Conservation (phyloP, 2,329 filamentous ascomycete genomes). For the Ambrosiella cleistominuta region DNA sequence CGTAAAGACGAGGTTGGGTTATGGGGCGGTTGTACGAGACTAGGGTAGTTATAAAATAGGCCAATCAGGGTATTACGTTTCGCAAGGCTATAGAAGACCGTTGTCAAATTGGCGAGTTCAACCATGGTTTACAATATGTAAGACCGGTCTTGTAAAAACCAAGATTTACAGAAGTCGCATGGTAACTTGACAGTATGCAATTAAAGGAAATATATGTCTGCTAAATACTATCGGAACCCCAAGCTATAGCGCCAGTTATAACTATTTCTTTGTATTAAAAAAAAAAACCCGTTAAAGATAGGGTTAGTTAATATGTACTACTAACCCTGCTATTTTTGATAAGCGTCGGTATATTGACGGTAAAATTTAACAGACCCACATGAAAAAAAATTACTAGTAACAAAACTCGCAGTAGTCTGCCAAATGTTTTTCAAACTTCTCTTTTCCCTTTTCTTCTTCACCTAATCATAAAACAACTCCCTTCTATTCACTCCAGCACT, state of each 20-base stretch:
- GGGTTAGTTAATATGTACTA: not conserved
- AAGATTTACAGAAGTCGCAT: too few species aligned
- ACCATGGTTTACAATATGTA: too few species aligned
- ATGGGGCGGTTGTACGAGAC: not conserved
- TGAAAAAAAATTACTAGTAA: slow-evolving; percentile 4
- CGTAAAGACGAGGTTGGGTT: not conserved
- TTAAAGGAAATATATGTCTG: not conserved
- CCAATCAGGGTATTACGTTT: too few species aligned
- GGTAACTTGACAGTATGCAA: too few species aligned
- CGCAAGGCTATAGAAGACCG: too few species aligned
- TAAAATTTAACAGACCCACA: not conserved
- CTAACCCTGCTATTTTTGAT: not conserved
- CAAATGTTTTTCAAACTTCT: slow-evolving; percentile 7
- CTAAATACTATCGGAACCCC: not conserved
- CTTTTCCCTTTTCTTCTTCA: slow-evolving; percentile 18
- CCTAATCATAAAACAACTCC: slow-evolving; percentile 21
- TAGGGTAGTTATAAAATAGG: not conserved
- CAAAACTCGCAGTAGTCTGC: not conserved
- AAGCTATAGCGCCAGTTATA: not conserved
- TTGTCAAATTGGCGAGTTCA: too few species aligned
- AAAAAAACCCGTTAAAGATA: too few species aligned
- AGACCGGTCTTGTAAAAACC: too few species aligned
- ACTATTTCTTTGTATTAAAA: too few species aligned
- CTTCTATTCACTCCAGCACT: slow-evolving; percentile 54
- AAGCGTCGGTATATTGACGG: not conserved